Percentiles rank a stretch among this genome's conserved stretches.
Conservation (phyloP, 495 filamentous ascomycete genomes). For the Penicillium diatomitis region DNA sequence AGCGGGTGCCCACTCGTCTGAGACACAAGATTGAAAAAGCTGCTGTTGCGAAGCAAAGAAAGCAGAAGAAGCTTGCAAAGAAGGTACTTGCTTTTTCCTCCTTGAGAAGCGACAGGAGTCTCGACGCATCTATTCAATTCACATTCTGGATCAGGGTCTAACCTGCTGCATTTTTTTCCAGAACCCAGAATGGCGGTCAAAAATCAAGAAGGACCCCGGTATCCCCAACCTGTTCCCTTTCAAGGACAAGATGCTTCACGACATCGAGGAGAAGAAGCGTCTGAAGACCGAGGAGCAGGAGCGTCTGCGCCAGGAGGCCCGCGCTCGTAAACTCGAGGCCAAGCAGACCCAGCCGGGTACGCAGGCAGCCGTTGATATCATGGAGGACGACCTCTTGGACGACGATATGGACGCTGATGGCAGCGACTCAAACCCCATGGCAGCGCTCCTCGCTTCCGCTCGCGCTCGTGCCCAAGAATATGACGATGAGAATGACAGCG, state of each 20-base stretch:
- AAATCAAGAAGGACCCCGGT: constrained; percentile 91
- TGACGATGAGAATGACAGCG: constrained; percentile 48
- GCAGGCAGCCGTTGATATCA: constrained; percentile 29
- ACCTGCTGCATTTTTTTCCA: constrained; percentile 17
- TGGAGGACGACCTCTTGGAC: constrained; percentile 41
- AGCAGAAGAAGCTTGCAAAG: constrained; percentile 79
- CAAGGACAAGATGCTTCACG: constrained; percentile 87
- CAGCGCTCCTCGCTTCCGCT: constrained; percentile 85
- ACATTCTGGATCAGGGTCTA: no score
- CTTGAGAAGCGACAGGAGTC: background rate
- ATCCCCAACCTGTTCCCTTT: constrained; percentile 97
- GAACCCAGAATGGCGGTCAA: constrained; percentile 91
- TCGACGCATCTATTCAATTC: no score
- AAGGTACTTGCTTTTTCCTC: constrained; percentile 36
- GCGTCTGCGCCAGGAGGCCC: constrained; percentile 61
- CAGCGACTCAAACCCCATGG: constrained; percentile 76
- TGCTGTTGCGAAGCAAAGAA: constrained; percentile 80
- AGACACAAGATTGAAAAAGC: constrained; percentile 96
- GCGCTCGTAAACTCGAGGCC: constrained; percentile 45
- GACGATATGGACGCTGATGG: constrained; percentile 47
- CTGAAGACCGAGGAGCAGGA: constrained; percentile 71
- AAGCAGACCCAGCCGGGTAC: constrained; percentile 26
- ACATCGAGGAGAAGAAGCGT: constrained; percentile 82
- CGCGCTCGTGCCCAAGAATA: constrained; percentile 77
- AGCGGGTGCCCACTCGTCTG: constrained; percentile 78